Base-by-base conservation (phyloP, 139 green algal species). In the Chlorella sp. region DNA sequence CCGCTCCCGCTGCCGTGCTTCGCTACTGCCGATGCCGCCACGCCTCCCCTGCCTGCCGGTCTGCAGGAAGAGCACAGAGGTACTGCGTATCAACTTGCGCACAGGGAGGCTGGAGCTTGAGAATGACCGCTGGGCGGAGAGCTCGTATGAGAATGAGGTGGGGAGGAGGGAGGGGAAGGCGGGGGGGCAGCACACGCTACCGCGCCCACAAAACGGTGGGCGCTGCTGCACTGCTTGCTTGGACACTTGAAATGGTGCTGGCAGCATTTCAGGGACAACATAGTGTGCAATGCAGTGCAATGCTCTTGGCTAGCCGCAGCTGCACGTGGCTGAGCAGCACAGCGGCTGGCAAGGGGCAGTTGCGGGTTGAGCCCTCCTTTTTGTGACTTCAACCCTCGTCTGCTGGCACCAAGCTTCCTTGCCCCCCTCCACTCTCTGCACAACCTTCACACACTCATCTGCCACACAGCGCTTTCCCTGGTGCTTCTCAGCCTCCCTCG, bases 21-120 rank as follows among this genome's bases (percentile, higher is more conserved):
- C 48, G 48, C 48, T 24, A 12, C 78, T 24, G 24, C 78, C 39
- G 71, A 14, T 39, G 39, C 78, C 39, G 39, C 48, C 28, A 32
- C 11, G 30, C 80, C 19, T 81, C 0, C 39, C 37, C 3, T 78
- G 30, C 24, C 24, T 37, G 48, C 1, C 28, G 34, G 0, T 24
- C 60, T 90, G 60, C 86, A 90, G 86, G 86, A 68, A 75, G 60
- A 86, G 60, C 77, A 90, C 86, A 22, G 86, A 90, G 26, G 77
- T 90, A 28, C 53, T 90, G 60, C 60, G 64, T 21, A 86, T 90
- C 60, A 83, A 90, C 77, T 36, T 90, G 37, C 37, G 77, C 18
- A 86, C 77, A 26, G 86, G 86, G 0, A 26, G 60, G 19, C 60
- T 90, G 76, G 86, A 88, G 68, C 84, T 82, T 24, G 84, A 88